Evolutionary conservation across 371 early-diverging fungal genomes (phyloP).

Genomic region (Batkoa obscura): DNA sequence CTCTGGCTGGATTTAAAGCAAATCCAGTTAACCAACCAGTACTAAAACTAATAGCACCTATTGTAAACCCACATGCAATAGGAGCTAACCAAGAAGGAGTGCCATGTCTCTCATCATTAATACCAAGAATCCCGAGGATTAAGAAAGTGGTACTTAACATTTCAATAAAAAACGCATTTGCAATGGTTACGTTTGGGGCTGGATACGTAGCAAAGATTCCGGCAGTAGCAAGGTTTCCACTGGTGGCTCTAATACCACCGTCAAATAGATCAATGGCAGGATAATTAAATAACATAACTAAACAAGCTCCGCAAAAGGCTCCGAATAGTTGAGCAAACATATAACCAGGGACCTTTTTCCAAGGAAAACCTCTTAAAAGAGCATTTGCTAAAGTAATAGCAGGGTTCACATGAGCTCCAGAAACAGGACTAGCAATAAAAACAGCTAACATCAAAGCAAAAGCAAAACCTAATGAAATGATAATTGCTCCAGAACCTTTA

Average conservation of each 20-base stretch:
- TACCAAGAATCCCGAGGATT: conserved; percentile 39
- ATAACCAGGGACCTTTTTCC: conserved; percentile 36
- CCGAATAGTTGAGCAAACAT: conserved; percentile 35
- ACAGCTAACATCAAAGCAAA: conserved; percentile 35
- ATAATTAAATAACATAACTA: conserved; percentile 18
- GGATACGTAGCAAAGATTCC: conserved; percentile 53
- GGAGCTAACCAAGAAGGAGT: neutral
- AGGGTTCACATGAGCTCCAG: conserved; percentile 62
- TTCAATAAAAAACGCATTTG: conserved; percentile 44
- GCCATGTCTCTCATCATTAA: conserved; percentile 38
- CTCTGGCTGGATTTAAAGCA: conserved; percentile 75
- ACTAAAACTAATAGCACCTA: conserved; percentile 38
- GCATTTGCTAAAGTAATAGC: conserved; percentile 52
- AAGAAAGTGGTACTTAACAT: conserved; percentile 53
- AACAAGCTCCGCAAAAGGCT: conserved; percentile 44
- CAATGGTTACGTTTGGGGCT: conserved; percentile 26
- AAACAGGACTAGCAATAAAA: conserved; percentile 47
- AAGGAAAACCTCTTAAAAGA: conserved; percentile 43
- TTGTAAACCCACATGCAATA: conserved; percentile 23
- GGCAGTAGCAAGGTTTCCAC: conserved; percentile 25
- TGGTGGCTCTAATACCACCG: conserved; percentile 26
- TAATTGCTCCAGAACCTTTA: conserved; percentile 13
- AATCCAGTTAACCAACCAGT: conserved; percentile 54
- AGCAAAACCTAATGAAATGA: conserved; percentile 31
- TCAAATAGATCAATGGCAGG: conserved; percentile 44